Evolutionary conservation across 805 yeast genomes (phyloP).

Genomic region (Candida silvatica): DNA sequence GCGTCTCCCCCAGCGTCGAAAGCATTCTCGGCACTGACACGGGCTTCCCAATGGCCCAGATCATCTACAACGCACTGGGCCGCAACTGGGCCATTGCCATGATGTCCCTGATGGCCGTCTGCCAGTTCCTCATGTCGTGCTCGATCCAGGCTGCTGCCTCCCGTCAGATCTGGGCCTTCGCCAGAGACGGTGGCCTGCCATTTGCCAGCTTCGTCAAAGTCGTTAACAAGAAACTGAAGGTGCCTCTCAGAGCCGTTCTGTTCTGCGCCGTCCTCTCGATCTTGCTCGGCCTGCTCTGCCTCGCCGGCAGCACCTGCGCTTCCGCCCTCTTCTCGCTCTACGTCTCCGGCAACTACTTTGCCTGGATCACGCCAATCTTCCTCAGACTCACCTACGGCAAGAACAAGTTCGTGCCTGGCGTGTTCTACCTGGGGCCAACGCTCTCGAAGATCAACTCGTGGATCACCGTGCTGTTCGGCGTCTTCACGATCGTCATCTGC

Average conservation of each 20-base stretch:
- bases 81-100: constrained; percentile 37
- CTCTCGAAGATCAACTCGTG: constrained; percentile 22
- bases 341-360: constrained; percentile 31
- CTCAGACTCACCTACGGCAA: constrained; percentile 30
- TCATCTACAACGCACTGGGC: constrained; percentile 35
- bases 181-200: constrained; percentile 40
- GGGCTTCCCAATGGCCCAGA: constrained; percentile 37
- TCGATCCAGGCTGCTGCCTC: constrained; percentile 34
- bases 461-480: constrained; percentile 20
- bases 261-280: constrained; percentile 27
- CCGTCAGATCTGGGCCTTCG: constrained; percentile 40
- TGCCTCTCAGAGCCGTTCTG: constrained; percentile 34
- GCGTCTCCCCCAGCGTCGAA: constrained; percentile 21
- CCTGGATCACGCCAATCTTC: constrained; percentile 33
- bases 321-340: constrained; percentile 34
- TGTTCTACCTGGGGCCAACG: constrained; percentile 29
- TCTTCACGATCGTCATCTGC: constrained; percentile 17
- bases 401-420: constrained; percentile 30
- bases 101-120: constrained; percentile 34
- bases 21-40: constrained; percentile 21
- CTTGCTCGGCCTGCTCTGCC: constrained; percentile 29
- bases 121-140: constrained; percentile 36
- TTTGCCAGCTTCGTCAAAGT: constrained; percentile 28
- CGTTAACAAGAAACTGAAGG: constrained; percentile 29
- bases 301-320: constrained; percentile 31